Evolutionary conservation across 164 flowering plant species (phyloP), one percentile per base, ranked within the genome.

Genomic region (Vitis riparia): DNA sequence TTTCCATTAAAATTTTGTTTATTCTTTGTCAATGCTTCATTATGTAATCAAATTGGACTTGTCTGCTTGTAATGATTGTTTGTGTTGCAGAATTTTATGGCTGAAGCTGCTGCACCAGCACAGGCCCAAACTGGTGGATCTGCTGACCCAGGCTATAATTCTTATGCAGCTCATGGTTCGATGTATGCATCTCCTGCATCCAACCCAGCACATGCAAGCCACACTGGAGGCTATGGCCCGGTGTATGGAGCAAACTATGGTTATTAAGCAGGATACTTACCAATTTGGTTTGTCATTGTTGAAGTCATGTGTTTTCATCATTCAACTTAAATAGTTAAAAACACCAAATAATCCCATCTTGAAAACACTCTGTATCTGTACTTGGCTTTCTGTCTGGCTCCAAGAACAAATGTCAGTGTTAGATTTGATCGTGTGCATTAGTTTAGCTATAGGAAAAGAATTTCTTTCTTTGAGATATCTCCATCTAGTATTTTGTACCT

Each of bases 61-160:
- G 6, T 32, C 44, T 32, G 6, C 6, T 30, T 10, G 6, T 60
- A 37, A 29, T 17, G 47, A 50, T 55, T 14, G 10, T 23, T 13
- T 68, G 30, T 71, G 15, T 55, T 67, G 82, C 82, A 86, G 89
- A 84, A 86, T 77, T 86, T 80, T 75, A 84, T 86, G 86, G 87
- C 87, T 16, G 89, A 84, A 59, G 89, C 87, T 57, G 85, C 80
- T 32, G 44, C 76, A 5, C 51, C 78, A 59, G 65, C 79, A 52
- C 82, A 71, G 75, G 16, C 78, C 15, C 87, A 79, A 61, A 47
- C 74, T 0, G 79, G 71, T 73, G 79, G 75, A 4, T 5, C 82
- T 2, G 58, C 76, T 17, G 87, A 82, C 52, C 89, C 80, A 77
- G 82, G 80, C 47, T 84, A 86, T 65, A 80, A 80, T 72, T 75